phyloP scores from a whole-genome alignment of 2,329 filamentous ascomycete genomes.

The Colletotrichum theobromicola region DNA sequence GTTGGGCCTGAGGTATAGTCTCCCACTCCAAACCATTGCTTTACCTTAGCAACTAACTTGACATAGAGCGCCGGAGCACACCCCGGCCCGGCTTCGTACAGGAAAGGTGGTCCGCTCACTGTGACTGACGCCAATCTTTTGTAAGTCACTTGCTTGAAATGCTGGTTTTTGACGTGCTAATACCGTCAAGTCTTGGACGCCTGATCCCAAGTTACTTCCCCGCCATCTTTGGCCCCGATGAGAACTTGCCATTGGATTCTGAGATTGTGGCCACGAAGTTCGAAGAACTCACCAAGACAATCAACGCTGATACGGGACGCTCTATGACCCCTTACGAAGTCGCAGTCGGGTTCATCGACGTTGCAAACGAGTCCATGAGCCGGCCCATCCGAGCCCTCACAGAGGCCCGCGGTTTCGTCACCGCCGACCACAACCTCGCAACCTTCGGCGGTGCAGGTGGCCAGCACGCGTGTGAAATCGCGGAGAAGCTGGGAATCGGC shows the following conservation, averaged over 20 bases:
- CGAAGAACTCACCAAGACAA: slow-evolving; percentile 41
- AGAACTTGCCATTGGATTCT: slow-evolving; percentile 57
- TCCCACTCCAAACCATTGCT: too few relatives aligned
- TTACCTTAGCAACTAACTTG: background rate
- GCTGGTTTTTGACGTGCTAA: background rate
- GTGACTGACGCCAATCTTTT: slow-evolving; percentile 77
- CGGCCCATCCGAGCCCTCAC: slow-evolving; percentile 39
- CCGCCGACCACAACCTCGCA: slow-evolving; percentile 37
- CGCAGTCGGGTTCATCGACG: slow-evolving; percentile 34
- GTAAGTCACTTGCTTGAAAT: background rate
- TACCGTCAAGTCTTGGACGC: slow-evolving; percentile 53
- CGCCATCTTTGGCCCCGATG: slow-evolving; percentile 73
- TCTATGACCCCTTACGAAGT: slow-evolving; percentile 19
- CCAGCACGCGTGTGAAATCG: slow-evolving; percentile 48
- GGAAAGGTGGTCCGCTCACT: slow-evolving; percentile 74
- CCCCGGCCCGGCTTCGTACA: slow-evolving; percentile 74
- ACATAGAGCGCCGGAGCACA: slow-evolving; percentile 66
- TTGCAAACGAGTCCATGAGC: slow-evolving; percentile 40
- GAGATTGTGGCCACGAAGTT: slow-evolving; percentile 45
- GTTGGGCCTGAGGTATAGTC: slow-evolving; percentile 65
- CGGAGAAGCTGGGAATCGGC: slow-evolving; percentile 37
- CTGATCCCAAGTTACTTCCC: slow-evolving; percentile 68
- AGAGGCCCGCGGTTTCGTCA: slow-evolving; percentile 38
- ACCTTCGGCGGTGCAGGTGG: slow-evolving; percentile 37
- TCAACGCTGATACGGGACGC: slow-evolving; percentile 35